These are phyloP conservation scores for Talaromyces albobiverticillius DNA, from an alignment of 2,329 filamentous ascomycete genomes.

Conservation along the genomic window DNA sequence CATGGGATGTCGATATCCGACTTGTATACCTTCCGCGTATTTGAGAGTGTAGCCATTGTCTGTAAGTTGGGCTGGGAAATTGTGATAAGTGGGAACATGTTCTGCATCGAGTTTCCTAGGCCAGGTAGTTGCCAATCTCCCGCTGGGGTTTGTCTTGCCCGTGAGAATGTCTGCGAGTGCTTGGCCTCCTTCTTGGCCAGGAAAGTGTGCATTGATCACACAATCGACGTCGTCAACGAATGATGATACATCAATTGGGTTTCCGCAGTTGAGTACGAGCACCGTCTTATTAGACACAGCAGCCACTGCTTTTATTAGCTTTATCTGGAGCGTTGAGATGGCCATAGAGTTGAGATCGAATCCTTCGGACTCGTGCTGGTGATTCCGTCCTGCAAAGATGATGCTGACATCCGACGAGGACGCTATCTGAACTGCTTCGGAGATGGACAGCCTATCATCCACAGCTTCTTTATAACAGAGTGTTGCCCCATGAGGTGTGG, in stretches of 20 bases:
- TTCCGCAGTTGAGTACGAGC: constrained; percentile 19
- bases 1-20: constrained; percentile 80
- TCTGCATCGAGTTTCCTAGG: constrained; percentile 60
- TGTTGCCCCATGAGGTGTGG: constrained; percentile 11
- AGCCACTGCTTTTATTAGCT: constrained; percentile 19
- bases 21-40: constrained; percentile 77
- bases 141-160: constrained; percentile 70
- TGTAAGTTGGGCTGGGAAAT: constrained; percentile 70
- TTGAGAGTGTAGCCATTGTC: constrained; percentile 65
- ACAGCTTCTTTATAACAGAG: constrained; percentile 13
- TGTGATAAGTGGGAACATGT: constrained; percentile 72
- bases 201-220: constrained; percentile 76
- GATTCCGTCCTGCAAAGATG: constrained; percentile 22
- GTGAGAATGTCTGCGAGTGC: constrained; percentile 75
- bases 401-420: constrained; percentile 52
- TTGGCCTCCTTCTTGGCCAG: constrained; percentile 79
- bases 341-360: constrained; percentile 52
- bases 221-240: constrained; percentile 50
- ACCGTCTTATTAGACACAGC: constrained; percentile 15
- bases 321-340: constrained; percentile 15
- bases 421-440: constrained; percentile 63
- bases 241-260: constrained; percentile 34
- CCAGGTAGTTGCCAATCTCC: constrained; percentile 73
- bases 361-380: constrained; percentile 77
- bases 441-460: constrained; percentile 8